Evolutionary conservation across 2,329 filamentous ascomycete genomes (phyloP), one percentile per base, ranked within the genome.

Genomic region (Geosmithia morbida): DNA sequence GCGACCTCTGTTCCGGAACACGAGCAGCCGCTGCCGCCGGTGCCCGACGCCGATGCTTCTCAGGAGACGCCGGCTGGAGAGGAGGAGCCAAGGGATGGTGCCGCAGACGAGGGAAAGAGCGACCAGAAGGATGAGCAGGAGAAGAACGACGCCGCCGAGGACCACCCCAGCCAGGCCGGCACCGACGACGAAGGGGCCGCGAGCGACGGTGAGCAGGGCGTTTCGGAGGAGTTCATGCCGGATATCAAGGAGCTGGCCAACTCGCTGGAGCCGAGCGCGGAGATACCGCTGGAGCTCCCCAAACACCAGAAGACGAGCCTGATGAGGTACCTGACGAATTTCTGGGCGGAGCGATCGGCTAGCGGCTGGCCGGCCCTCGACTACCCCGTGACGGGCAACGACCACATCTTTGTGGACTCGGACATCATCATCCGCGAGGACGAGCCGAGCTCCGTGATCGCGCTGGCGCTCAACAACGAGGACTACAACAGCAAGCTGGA

Each of bases 361-460:
- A 96, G 88, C 61, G 89, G 90, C 39, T 98, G 92, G 92, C 77
- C 84, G 6, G 79, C 84, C 19, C 74, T 98, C 18, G 92, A 98
- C 48, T 98, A 98, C 57, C 94, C 94, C 2, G 76, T 97, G 52
- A 85, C 79, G 53, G 72, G 83, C 43, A 86, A 83, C 16, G 92
- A 98, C 60, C 92, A 98, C 61, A 89, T 98, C 44, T 97, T 97
- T 66, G 85, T 88, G 47, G 89, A 98, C 65, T 94, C 88, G 8
- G 87, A 98, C 61, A 89, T 98, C 52, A 94, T 98, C 54, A 88
- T 98, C 39, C 81, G 92, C 40, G 92, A 98, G 63, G 92, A 98
- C 61, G 92, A 98, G 64, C 92, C 92, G 2, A 96, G 88, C 57
- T 97, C 92, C 2, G 76, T 98, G 41, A 92, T 98, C 57, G 92